A percentile compares a stretch with the other conserved stretches of the same genome.
Conservation (phyloP, 441 rosid species). For the Biscutella laevigata region DNA sequence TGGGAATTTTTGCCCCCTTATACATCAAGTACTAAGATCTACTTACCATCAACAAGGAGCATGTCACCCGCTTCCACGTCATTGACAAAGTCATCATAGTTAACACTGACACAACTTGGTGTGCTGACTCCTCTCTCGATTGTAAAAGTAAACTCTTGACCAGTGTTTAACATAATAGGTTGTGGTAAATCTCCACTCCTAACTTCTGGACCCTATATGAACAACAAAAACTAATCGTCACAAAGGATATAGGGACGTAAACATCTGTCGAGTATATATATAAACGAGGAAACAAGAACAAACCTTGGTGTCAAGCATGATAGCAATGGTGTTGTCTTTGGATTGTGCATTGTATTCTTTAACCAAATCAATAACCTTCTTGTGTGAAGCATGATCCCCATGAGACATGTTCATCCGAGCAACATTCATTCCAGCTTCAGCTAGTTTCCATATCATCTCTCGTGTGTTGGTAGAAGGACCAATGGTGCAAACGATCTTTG, state of each 20-base stretch:
- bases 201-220: conserved; percentile 93
- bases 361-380: conserved; percentile 88
- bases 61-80: conserved; percentile 93
- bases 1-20: neutral
- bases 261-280: neutral
- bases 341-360: conserved; percentile 88
- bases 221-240: conserved; percentile 16
- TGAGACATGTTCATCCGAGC: conserved; percentile 96
- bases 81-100: conserved; percentile 90
- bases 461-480: conserved; percentile 84
- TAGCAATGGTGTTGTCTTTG: conserved; percentile 83
- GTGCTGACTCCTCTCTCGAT: conserved; percentile 83
- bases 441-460: conserved; percentile 75
- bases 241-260: neutral
- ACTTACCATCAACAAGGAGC: conserved; percentile 96
- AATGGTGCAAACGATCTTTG: conserved; percentile 90
- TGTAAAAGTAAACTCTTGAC: conserved; percentile 94
- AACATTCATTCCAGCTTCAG: conserved; percentile 97
- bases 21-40: neutral
- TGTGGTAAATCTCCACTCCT: conserved; percentile 98
- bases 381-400: conserved; percentile 93
- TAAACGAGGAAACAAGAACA: conserved; percentile 5
- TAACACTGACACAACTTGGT: conserved; percentile 77
- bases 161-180: conserved; percentile 51
- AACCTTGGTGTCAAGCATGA: conserved; percentile 97